These are phyloP conservation scores for Lomentospora prolificans DNA, from an alignment of 2,329 filamentous ascomycete genomes.

Conservation along the genomic window DNA sequence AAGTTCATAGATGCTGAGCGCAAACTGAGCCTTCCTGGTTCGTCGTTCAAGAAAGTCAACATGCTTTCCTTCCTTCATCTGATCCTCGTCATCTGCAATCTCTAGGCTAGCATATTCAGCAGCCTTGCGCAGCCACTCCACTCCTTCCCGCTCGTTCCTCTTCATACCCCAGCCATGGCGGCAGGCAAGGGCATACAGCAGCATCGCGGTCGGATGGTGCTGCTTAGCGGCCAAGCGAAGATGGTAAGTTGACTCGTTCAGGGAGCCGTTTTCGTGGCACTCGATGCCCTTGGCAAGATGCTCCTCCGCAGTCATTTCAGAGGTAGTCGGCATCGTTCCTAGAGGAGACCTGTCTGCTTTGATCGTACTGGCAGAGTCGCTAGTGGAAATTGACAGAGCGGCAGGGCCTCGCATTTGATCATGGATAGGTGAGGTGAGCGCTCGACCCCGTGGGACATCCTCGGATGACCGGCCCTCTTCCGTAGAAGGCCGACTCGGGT, in stretches of 20 bases:
- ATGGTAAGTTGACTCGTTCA: slow-evolving; percentile 94
- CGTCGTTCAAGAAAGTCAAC: slow-evolving; percentile 63
- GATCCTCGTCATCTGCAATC: slow-evolving; percentile 71
- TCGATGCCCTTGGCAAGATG: slow-evolving; percentile 86
- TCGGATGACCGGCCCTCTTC: slow-evolving; percentile 34
- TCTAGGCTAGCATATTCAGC: slow-evolving; percentile 76
- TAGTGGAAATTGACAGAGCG: slow-evolving; percentile 38
- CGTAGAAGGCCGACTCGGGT: slow-evolving; percentile 33
- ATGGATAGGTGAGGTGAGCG: slow-evolving; percentile 26
- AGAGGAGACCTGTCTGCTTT: slow-evolving; percentile 27
- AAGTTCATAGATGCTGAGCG: slow-evolving; percentile 89
- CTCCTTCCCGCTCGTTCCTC: slow-evolving; percentile 78
- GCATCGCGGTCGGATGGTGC: slow-evolving; percentile 86
- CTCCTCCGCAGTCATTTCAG: slow-evolving; percentile 72
- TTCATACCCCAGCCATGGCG: slow-evolving; percentile 98
- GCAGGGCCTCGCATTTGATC: slow-evolving; percentile 32
- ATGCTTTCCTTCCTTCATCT: slow-evolving; percentile 50
- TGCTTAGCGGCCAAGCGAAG: slow-evolving; percentile 79
- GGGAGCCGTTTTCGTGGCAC: slow-evolving; percentile 74
- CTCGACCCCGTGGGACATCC: slow-evolving; percentile 37
- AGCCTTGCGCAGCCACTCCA: slow-evolving; percentile 85
- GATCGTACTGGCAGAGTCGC: slow-evolving; percentile 45
- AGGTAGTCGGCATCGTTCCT: slow-evolving; percentile 44
- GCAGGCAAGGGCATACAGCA: slow-evolving; percentile 89
- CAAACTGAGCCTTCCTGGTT: slow-evolving; percentile 84